phyloP scores from a whole-genome alignment of 768 basidiomycete genomes.

The Tricholoma saponaceum region DNA sequence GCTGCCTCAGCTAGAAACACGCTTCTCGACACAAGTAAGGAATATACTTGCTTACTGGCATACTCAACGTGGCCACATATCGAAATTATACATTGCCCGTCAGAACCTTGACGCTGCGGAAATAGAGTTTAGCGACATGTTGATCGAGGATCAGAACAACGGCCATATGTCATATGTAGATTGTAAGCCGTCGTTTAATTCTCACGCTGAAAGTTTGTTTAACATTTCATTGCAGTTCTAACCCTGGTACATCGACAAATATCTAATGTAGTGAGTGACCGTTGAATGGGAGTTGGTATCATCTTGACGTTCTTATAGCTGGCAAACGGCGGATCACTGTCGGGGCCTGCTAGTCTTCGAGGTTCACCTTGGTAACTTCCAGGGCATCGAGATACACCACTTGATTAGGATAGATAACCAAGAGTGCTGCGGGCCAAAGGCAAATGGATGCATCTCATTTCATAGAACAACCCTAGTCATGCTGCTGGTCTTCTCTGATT shows the following conservation, averaged over 20 bases:
- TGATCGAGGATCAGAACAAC: slow-evolving; percentile 96
- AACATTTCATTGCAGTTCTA: slow-evolving; percentile 31
- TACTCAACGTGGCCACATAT: slow-evolving; percentile 44
- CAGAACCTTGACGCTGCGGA: slow-evolving; percentile 93
- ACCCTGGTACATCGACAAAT: slow-evolving; percentile 50
- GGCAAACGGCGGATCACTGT: slow-evolving; percentile 35
- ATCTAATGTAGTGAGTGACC: slow-evolving; percentile 35
- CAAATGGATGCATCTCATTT: background rate
- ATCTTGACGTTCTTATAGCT: slow-evolving; percentile 23
- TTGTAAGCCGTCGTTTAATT: slow-evolving; percentile 46
- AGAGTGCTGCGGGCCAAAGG: background rate
- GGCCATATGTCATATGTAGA: slow-evolving; percentile 91
- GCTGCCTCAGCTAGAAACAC: slow-evolving; percentile 68
- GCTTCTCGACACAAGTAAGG: slow-evolving; percentile 77
- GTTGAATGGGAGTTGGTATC: background rate
- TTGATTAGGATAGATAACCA: background rate
- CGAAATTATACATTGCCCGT: slow-evolving; percentile 72
- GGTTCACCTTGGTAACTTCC: slow-evolving; percentile 38
- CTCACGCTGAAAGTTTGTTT: background rate
- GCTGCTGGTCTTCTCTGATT: too few species aligned
- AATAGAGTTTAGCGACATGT: slow-evolving; percentile 95
- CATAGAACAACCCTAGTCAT: background rate
- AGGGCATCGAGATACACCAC: background rate
- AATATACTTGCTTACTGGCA: slow-evolving; percentile 77
- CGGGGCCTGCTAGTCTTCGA: slow-evolving; percentile 31